These are phyloP conservation scores for Penicillium sp. DNA, from an alignment of 2,329 filamentous ascomycete genomes.

Conservation along the genomic window DNA sequence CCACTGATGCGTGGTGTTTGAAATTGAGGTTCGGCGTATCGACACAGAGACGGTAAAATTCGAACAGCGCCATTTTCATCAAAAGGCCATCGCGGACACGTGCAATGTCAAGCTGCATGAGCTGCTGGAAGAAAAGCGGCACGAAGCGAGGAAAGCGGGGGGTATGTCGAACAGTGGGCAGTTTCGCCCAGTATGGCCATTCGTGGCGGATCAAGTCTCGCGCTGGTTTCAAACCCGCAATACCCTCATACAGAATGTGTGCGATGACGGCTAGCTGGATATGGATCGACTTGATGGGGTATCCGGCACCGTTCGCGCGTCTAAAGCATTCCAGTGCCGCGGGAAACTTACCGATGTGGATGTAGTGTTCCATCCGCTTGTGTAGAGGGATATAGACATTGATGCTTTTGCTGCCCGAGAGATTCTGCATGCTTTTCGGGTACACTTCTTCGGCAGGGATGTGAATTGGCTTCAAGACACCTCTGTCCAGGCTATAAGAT, in stretches of 20 bases:
- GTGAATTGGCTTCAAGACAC: constrained; percentile 17
- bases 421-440: constrained; percentile 29
- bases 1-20: constrained; percentile 37
- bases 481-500: constrained; percentile 11
- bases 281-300: constrained; percentile 34
- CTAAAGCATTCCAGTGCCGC: constrained; percentile 33
- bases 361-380: constrained; percentile 38
- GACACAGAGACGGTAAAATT: constrained; percentile 41
- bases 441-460: constrained; percentile 21
- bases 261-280: constrained; percentile 39
- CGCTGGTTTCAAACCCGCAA: constrained; percentile 24
- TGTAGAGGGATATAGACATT: constrained; percentile 36
- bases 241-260: constrained; percentile 32
- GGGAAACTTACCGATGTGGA: constrained; percentile 36
- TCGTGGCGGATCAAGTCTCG: constrained; percentile 34
- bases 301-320: constrained; percentile 29
- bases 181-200: constrained; percentile 17
- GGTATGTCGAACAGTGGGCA: constrained; percentile 15
- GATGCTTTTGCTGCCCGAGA: constrained; percentile 29
- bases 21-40: constrained; percentile 30
- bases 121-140: constrained; percentile 38
- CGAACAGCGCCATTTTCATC: constrained; percentile 38
- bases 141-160: constrained; percentile 24
- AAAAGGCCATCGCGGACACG: constrained; percentile 22
- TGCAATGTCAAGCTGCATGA: constrained; percentile 26